These are phyloP conservation scores for Astrothelium subdiscretum DNA, from an alignment of 495 filamentous ascomycete species.

Conservation along the genomic window DNA sequence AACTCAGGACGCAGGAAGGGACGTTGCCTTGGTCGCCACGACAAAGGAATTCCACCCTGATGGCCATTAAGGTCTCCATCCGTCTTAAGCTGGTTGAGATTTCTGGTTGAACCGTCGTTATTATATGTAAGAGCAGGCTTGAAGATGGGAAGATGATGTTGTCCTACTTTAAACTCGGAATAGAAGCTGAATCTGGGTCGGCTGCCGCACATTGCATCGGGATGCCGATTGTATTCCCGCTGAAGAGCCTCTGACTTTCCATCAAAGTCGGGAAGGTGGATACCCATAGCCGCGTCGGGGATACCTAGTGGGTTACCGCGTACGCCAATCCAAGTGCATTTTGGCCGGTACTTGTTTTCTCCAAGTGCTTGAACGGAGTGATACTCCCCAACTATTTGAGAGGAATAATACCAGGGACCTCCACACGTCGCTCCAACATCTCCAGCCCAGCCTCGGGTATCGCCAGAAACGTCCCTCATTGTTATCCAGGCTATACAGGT, in stretches of 20 bases:
- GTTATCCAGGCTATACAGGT: neutral
- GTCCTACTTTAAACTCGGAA: neutral
- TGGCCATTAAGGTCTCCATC: neutral
- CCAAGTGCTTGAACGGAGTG: neutral
- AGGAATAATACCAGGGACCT: neutral
- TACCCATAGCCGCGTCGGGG: neutral
- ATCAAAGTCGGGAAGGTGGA: neutral
- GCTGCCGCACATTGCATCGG: neutral
- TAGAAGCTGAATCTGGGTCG: neutral
- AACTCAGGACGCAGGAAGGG: neutral
- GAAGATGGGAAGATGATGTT: neutral
- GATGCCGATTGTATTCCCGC: neutral
- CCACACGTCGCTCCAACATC: neutral
- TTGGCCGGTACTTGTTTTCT: neutral
- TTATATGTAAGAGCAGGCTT: neutral
- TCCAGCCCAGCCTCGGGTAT: neutral
- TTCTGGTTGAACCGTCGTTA: neutral
- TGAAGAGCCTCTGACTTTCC: neutral
- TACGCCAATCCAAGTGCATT: neutral
- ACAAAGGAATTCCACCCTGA: neutral
- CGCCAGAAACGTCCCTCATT: neutral
- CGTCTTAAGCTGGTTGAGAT: neutral
- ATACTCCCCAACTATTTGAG: neutral
- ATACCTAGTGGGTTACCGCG: neutral
- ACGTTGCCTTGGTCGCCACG: neutral